phyloP scores from a whole-genome alignment of 345 rosid species.

The Physaria fendleri region DNA sequence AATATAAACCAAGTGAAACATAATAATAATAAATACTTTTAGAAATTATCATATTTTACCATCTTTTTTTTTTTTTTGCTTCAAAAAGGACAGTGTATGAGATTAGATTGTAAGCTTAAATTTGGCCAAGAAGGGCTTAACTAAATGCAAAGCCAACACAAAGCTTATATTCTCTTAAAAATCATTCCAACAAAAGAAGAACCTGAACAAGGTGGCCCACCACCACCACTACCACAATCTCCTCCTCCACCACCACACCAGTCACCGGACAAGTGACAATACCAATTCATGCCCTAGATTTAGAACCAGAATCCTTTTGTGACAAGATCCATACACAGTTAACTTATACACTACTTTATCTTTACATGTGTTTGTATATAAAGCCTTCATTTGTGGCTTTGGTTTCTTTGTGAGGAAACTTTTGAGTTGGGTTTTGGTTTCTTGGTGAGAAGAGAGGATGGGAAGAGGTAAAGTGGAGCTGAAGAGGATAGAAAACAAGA shows the following conservation, averaged over 20 bases:
- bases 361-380: neutral
- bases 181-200: slow-evolving; percentile 26
- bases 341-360: slow-evolving; percentile 8
- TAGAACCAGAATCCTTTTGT: slow-evolving; percentile 19
- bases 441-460: slow-evolving; percentile 30
- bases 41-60: neutral
- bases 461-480: slow-evolving; percentile 62
- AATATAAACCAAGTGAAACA: neutral
- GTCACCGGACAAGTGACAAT: slow-evolving; percentile 16
- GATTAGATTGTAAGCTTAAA: slow-evolving; percentile 17
- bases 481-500: slow-evolving; percentile 63
- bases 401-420: too few relatives aligned
- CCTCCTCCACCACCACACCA: slow-evolving; percentile 10
- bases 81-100: slow-evolving; percentile 12
- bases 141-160: slow-evolving; percentile 19
- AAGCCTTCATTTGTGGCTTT: slow-evolving; percentile 16
- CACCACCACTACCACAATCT: slow-evolving; percentile 12
- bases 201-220: slow-evolving; percentile 29
- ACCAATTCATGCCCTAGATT: slow-evolving; percentile 28
- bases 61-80: too few relatives aligned
- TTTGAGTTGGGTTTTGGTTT: slow-evolving; percentile 20
- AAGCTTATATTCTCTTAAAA: slow-evolving; percentile 18
- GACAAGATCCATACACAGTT: slow-evolving; percentile 18
- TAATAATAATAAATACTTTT: neutral
- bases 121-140: slow-evolving; percentile 34